These are phyloP conservation scores for Trypanosomatidae sp. DNA, from an alignment of 208 protist species.

Conservation along the genomic window DNA sequence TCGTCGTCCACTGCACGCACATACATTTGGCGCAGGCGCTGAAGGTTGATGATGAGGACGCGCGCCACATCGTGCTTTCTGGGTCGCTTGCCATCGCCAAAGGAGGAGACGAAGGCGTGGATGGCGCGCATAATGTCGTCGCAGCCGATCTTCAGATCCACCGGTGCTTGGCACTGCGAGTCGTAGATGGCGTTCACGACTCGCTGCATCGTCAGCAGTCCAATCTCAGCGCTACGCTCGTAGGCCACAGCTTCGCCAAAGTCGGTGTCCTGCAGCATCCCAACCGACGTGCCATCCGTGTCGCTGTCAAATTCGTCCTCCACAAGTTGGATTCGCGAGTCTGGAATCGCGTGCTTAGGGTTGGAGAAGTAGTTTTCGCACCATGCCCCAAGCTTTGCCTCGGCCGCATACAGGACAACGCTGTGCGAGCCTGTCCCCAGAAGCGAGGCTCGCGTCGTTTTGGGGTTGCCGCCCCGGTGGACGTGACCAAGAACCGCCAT, in stretches of 20 bases:
- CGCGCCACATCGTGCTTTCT: conserved; percentile 73
- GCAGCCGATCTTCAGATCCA: conserved; percentile 77
- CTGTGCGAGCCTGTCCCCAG: conserved; percentile 8
- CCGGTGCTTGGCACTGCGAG: conserved; percentile 52
- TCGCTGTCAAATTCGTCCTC: conserved; percentile 55
- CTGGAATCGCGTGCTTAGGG: conserved; percentile 25
- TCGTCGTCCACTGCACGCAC: conserved; percentile 44
- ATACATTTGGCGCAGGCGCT: conserved; percentile 76
- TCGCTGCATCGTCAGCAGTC: conserved; percentile 65
- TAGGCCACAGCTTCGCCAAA: conserved; percentile 77
- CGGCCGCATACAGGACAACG: conserved; percentile 32
- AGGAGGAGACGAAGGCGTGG: conserved; percentile 46
- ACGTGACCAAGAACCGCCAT: conserved; percentile 17
- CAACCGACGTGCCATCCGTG: conserved; percentile 28
- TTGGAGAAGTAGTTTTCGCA: conserved; percentile 44
- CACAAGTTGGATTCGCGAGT: conserved; percentile 13
- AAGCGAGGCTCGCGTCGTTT: background rate
- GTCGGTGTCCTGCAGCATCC: conserved; percentile 30
- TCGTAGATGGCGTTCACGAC: conserved; percentile 87
- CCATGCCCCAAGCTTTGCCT: conserved; percentile 47
- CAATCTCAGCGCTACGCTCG: conserved; percentile 78
- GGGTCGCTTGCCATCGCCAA: conserved; percentile 44
- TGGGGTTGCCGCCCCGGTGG: conserved; percentile 8
- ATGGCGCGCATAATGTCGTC: conserved; percentile 67
- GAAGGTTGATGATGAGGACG: conserved; percentile 72